phyloP scores from a whole-genome alignment of 495 filamentous ascomycete species.

The Daldinia decipiens region DNA sequence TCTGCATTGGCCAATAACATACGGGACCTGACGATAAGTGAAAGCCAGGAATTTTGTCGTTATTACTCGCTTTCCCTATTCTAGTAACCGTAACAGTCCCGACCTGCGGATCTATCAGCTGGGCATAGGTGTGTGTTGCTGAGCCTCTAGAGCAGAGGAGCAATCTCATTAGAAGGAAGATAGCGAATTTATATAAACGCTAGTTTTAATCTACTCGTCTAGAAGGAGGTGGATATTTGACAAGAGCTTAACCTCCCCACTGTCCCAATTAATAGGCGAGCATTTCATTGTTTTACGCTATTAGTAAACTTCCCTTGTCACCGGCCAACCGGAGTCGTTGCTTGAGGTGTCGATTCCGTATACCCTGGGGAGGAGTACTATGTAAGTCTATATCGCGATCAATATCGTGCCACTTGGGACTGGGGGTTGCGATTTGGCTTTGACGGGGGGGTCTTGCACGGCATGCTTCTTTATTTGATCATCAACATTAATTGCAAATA shows the following conservation, averaged over 20 bases:
- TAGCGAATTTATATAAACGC: constrained; percentile 9
- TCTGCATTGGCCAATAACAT: constrained; percentile 16
- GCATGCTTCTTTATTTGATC: constrained; percentile 10
- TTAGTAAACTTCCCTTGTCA: constrained; percentile 28
- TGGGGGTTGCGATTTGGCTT: neutral
- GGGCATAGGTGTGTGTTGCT: neutral
- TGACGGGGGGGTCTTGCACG: neutral
- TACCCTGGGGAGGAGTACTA: neutral
- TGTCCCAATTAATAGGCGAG: constrained; percentile 30
- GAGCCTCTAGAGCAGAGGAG: constrained; percentile 17
- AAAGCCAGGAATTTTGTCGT: constrained; percentile 11
- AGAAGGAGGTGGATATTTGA: no score
- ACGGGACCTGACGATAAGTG: neutral
- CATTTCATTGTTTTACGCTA: constrained; percentile 2
- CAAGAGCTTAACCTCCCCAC: constrained; percentile 17
- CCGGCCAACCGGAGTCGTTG: constrained; percentile 7
- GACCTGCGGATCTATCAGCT: neutral
- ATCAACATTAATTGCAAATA: neutral
- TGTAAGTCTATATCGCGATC: constrained; percentile 20
- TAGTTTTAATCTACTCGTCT: neutral
- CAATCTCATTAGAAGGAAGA: neutral
- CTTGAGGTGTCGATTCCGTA: constrained; percentile 1
- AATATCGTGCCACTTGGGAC: constrained; percentile 26
- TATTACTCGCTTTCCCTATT: constrained; percentile 29
- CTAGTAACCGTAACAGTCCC: constrained; percentile 31